Evolutionary conservation across 345 rosid species (phyloP).

Genomic region (Salix arbutifolia): DNA sequence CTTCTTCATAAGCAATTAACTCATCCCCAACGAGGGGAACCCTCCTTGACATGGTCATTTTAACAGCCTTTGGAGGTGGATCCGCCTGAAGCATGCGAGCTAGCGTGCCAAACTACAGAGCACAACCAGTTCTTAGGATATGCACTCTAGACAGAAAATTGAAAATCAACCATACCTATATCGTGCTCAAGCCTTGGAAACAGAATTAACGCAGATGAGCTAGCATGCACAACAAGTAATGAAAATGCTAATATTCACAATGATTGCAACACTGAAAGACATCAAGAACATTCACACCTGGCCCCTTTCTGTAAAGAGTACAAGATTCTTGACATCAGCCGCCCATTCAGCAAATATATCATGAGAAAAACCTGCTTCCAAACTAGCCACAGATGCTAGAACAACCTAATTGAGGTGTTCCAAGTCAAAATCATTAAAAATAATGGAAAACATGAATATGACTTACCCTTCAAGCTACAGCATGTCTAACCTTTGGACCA

Average conservation of each 20-base stretch:
- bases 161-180: neutral
- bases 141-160: neutral
- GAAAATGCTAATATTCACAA: neutral
- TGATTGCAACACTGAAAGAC: neutral
- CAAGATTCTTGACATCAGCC: slow-evolving; percentile 70
- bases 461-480: neutral
- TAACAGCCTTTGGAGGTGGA: slow-evolving; percentile 98
- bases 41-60: slow-evolving; percentile 90
- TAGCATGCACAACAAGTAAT: neutral
- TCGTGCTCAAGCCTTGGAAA: neutral
- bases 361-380: slow-evolving; percentile 95
- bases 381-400: slow-evolving; percentile 94
- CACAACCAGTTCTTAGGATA: slow-evolving; percentile 12
- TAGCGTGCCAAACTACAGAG: slow-evolving; percentile 76
- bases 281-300: slow-evolving; percentile 46
- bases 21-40: slow-evolving; percentile 98
- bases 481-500: slow-evolving; percentile 80
- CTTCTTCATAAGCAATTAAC: slow-evolving; percentile 92
- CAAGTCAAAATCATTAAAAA: slow-evolving; percentile 12
- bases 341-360: slow-evolving; percentile 98
- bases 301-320: slow-evolving; percentile 94
- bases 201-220: no score
- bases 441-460: slow-evolving; percentile 5
- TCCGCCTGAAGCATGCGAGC: slow-evolving; percentile 98
- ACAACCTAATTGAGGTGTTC: slow-evolving; percentile 55